Evolutionary conservation across 495 filamentous ascomycete species (phyloP).

Genomic region (Saxophila tyrrhenica): DNA sequence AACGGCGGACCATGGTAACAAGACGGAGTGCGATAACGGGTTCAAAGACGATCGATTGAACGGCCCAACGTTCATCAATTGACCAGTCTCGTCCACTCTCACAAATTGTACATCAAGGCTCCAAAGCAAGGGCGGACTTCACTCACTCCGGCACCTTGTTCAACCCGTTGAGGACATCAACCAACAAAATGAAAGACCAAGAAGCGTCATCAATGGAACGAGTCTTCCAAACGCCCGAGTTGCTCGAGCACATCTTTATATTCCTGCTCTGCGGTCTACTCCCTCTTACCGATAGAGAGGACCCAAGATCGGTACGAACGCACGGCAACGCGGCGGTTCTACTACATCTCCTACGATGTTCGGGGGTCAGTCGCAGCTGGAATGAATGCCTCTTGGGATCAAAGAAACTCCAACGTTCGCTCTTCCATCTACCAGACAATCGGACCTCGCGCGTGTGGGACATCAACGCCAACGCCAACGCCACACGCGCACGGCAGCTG

Average conservation of each 20-base stretch:
- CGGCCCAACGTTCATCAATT: no score
- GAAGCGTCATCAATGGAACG: no score
- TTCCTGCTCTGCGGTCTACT: conserved; percentile 1
- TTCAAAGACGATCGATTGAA: no score
- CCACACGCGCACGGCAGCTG: background rate
- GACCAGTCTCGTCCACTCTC: no score
- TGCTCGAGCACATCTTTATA: conserved; percentile 12
- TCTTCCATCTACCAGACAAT: conserved; percentile 8
- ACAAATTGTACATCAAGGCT: no score
- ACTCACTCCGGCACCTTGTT: no score
- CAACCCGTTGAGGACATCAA: no score
- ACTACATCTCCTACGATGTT: conserved; percentile 8
- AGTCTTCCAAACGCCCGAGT: no score
- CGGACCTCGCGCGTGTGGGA: conserved; percentile 2
- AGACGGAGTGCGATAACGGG: no score
- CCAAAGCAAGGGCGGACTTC: no score
- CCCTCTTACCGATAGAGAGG: conserved; percentile 3
- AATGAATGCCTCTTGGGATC: conserved; percentile 10
- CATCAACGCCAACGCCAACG: background rate
- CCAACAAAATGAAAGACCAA: no score
- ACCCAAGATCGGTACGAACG: conserved; percentile 8
- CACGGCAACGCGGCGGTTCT: conserved; percentile 2
- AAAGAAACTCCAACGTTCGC: conserved; percentile 6
- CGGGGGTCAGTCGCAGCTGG: conserved; percentile 12
- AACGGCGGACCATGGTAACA: no score